Evolutionary conservation across 768 basidiomycete species (phyloP).

Genomic region (Hypsizygus marmoreus): DNA sequence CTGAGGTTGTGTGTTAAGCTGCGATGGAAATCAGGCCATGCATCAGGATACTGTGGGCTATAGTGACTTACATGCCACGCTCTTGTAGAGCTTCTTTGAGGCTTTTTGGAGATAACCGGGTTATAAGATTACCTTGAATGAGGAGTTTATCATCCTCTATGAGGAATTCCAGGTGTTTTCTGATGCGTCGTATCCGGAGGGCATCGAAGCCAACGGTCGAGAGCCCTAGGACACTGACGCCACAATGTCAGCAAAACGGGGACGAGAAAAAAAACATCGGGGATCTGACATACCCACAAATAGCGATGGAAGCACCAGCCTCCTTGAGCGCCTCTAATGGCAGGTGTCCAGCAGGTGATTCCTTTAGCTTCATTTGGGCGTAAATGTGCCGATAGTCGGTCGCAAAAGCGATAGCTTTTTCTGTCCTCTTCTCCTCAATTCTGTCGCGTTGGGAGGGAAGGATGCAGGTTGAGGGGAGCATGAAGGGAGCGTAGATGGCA

Average conservation of each 20-base stretch:
- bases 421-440: slow-evolving; percentile 57
- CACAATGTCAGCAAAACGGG: slow-evolving; percentile 4
- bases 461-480: slow-evolving; percentile 86
- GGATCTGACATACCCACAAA: slow-evolving; percentile 60
- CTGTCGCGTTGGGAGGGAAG: slow-evolving; percentile 75
- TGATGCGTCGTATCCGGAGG: slow-evolving; percentile 45
- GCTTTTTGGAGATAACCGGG: slow-evolving; percentile 51
- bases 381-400: slow-evolving; percentile 38
- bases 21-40: slow-evolving; percentile 1
- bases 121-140: slow-evolving; percentile 44
- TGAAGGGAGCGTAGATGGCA: slow-evolving; percentile 80
- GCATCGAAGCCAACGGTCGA: slow-evolving; percentile 45
- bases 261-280: background rate
- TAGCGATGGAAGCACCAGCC: slow-evolving; percentile 36
- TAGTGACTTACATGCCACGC: slow-evolving; percentile 69
- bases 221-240: slow-evolving; percentile 39
- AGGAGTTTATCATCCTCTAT: slow-evolving; percentile 67
- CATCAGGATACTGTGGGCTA: background rate
- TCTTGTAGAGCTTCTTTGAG: slow-evolving; percentile 70
- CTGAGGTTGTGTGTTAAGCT: slow-evolving; percentile 42
- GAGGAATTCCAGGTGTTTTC: slow-evolving; percentile 46
- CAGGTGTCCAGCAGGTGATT: slow-evolving; percentile 34
- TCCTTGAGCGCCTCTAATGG: slow-evolving; percentile 30
- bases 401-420: slow-evolving; percentile 45
- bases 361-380: slow-evolving; percentile 31